Evolutionary conservation across 1,284 basidiomycete species (phyloP), one percentile per base, ranked within the genome.

Genomic region (Cryptococcus wingfieldii): DNA sequence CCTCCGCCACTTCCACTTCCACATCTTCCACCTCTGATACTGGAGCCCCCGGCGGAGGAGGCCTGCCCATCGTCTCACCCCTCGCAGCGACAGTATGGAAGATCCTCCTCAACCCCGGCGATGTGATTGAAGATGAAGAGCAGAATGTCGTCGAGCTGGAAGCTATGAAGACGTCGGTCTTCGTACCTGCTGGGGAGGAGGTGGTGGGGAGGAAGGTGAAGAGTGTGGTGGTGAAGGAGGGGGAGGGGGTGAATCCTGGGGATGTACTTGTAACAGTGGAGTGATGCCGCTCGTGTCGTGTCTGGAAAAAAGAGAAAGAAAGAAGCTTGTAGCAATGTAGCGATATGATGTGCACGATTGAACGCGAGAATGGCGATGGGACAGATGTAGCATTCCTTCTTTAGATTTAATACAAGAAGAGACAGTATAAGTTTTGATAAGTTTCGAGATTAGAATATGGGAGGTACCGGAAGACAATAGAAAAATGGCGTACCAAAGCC

Each of bases 71-170:
- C 46, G 46, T 34, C 31, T 47, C 25, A 1, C 46, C 46, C 13
- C 46, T 47, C 25, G 19, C 46, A 10, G 46, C 46, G 5, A 47
- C 19, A 18, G 46, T 47, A 0, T 47, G 27, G 16, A 47, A 47
- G 46, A 47, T 47, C 25, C 23, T 47, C 13, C 19, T 31, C 46
- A 10, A 37, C 19, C 25, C 31, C 8, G 46, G 46, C 6, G 46
- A 47, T 18, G 31, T 34, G n/a, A 31, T 47, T 18, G 5, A 27
- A 7, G 19, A 18, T 7, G 46, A 47, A 12, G 46, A 47, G 46
- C 46, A 47, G 46, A 47, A 47, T 31, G 10, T 47, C 16, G 46
- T 47, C 16, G 46, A 47, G 46, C 46, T 47, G 25, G 46, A 47
- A 14, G 46, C 46, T 25, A 47, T 47, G 46, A 47, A 47, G 46